Evolutionary conservation across 306 rosid species (phyloP), one percentile per base, ranked within the genome.

Genomic region (Trifolium repens): DNA sequence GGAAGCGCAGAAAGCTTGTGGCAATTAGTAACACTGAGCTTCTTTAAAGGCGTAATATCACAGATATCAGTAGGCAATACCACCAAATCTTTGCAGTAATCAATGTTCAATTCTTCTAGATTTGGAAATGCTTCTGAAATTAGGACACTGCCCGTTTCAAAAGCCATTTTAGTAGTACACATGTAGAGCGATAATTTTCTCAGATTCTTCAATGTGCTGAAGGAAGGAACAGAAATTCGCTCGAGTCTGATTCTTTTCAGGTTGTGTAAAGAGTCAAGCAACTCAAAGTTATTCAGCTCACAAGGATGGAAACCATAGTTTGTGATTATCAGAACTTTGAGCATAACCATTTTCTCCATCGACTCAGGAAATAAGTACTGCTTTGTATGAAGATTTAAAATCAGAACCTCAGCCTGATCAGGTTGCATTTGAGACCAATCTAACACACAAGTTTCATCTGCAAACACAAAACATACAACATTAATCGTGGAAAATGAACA

Each of bases 201-300:
- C 35, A 89, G 78, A 61, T 76, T 77, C 78, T 67, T 74, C 76
- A 88, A 75, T 52, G 60, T 13, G 14, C 40, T 40, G 17, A 87
- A 80, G 19, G 78, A 68, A 81, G 89, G 82, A 79, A 87, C 44
- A 17, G 81, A 81, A 74, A 88, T 80, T 47, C 83, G 43, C 78
- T 90, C 93, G 1, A 90, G 42, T 77, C 89, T 84, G 4, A 90
- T 74, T 83, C 85, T 84, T 77, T 75, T 79, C 63, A 92, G 69
- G 57, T 69, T 69, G 9, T 84, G 10, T 65, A 84, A 27, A 9
- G 69, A 81, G 42, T 43, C n/a, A 19, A 90, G 78, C 22, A 75
- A 14, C 53, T 87, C 73, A 44, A 79, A 75, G 44, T 87, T 77
- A 13, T 64, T 67, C 35, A 90, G 5, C 35, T 80, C 79, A 57